Evolutionary conservation across 164 flowering plant species (phyloP), one percentile per base, ranked within the genome.

Genomic region (Magnolia officinalis): DNA sequence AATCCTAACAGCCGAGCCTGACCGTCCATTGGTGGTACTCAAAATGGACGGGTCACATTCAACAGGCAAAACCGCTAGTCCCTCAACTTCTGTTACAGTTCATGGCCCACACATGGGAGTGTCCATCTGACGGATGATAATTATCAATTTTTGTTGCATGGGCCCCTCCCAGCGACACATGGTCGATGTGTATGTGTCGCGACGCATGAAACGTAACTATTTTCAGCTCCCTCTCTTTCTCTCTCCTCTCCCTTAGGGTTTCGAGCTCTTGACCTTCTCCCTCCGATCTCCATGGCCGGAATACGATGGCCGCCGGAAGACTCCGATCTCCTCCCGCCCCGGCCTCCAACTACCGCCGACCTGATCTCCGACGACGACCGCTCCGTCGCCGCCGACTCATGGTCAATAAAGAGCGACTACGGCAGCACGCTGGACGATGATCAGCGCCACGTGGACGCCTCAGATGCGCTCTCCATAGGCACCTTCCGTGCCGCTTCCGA

Each of bases 331-430:
- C 76, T 85, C 1, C 93, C 87, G 70, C 67, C 87, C 1, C 82
- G 90, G 19, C 77, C 78, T 61, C 79, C 85, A 45, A 79, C 75
- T 5, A 65, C 88, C 19, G 78, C 81, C 50, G 98, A 94, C 80
- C 87, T 92, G 45, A 86, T 89, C 75, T 96, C 98, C 63, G 99
- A 96, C 82, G 99, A 96, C 74, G 99, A 96, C 66, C 90, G 99
- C 50, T 96, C 98, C 18, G 85, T 96, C 4, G 98, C 99, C 8
- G 98, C 99, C 21, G 99, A 96, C 80, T 96, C 98, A 0, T 96
- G 99, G 99, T 96, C 99, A 8, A 92, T 96, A 45, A 96, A 94
- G 90, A 96, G 99, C 84, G 99, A 96, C 50, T 94, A 94, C 73
- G 99, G 99, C 8, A 96, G 99, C 84, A 96, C 97, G 6, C 87